Percentiles rank a stretch among this genome's conserved stretches.
Conservation (phyloP, 352 stramenopile species). For the Phytophthora macrochlamydospora region DNA sequence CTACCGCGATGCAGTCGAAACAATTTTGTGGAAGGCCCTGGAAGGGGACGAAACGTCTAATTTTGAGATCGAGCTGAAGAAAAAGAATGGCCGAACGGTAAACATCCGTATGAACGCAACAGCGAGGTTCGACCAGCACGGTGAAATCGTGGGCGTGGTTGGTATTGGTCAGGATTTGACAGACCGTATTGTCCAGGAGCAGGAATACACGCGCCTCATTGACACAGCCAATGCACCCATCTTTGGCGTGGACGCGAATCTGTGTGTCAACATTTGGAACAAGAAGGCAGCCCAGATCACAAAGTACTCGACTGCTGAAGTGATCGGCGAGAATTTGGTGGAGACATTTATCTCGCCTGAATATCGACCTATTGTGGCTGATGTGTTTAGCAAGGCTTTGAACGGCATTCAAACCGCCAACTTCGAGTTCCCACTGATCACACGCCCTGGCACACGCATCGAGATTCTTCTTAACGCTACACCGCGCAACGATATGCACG, state of each 20-base stretch:
- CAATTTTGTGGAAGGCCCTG: conserved; percentile 62
- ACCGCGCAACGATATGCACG: conserved; percentile 66
- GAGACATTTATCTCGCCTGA: conserved; percentile 86
- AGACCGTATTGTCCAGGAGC: conserved; percentile 84
- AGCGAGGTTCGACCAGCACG: conserved; percentile 67
- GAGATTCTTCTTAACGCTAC: conserved; percentile 83
- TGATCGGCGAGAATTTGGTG: conserved; percentile 82
- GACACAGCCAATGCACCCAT: conserved; percentile 92
- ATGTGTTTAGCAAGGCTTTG: conserved; percentile 75
- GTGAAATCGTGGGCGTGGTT: conserved; percentile 83
- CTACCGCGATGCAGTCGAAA: conserved; percentile 52
- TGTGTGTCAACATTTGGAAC: conserved; percentile 93
- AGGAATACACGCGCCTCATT: conserved; percentile 91
- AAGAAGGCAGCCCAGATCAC: conserved; percentile 91
- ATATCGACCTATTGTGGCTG: conserved; percentile 65
- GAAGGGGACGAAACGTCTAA: conserved; percentile 75
- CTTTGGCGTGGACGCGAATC: conserved; percentile 88
- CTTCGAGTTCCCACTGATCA: conserved; percentile 90
- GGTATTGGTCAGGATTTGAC: conserved; percentile 89
- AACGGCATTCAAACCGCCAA: conserved; percentile 77
- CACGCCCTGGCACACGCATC: conserved; percentile 68
- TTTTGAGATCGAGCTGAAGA: conserved; percentile 86
- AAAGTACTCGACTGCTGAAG: conserved; percentile 78
- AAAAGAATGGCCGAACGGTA: conserved; percentile 61
- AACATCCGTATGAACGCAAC: conserved; percentile 80